Base-by-base conservation (phyloP, 306 rosid genomes). In the Vigna reflexopilosa region DNA sequence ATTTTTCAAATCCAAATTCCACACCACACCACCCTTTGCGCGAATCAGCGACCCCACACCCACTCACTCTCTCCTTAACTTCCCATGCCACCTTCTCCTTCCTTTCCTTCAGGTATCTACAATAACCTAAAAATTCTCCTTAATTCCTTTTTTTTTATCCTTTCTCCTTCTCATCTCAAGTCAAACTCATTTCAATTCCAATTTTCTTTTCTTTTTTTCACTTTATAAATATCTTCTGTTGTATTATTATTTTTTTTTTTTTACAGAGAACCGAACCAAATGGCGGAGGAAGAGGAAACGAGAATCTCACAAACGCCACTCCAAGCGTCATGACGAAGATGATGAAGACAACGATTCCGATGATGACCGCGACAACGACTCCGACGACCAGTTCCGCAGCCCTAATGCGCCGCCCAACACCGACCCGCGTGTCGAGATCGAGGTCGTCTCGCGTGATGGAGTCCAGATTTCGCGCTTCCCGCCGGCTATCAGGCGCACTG, bases 51-150 rank as follows among this genome's bases (percentile, higher is more conserved):
- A 61, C 67, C 67, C 67, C 67, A 61, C 45, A 2, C 4, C 5
- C 19, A 13, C 66, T 59, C 66, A 28, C 42, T 61, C n/a, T 7
- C 42, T 28, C 67, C 15, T 26, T 24, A 58, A 26, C 63, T 65
- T 65, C 70, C 30, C 70, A 65, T 65, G 70, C 70, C 28, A 65
- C 70, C 70, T 65, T 65, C 70, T 5, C 70, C 70, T 64, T 64
- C 70, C 26, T 36, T 64, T 15, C 70, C 48, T 1, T 65, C 70
- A 17, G 70, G 69, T 63, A 63, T 12, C 22, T 14, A 7, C 48
- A 36, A 9, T 17, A 64, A 64, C 70, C 70, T 64, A 64, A 14
- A 61, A 51, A n/a, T 59, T 42, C 66, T 19, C 12, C 38, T 24
- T 15, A 24, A 7, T 9, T 20, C 8, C 15, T 54, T 2, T 17